Evolutionary conservation across 169 alveolate genomes (phyloP).

Genomic region (Cryptosporidium ubiquitum): DNA sequence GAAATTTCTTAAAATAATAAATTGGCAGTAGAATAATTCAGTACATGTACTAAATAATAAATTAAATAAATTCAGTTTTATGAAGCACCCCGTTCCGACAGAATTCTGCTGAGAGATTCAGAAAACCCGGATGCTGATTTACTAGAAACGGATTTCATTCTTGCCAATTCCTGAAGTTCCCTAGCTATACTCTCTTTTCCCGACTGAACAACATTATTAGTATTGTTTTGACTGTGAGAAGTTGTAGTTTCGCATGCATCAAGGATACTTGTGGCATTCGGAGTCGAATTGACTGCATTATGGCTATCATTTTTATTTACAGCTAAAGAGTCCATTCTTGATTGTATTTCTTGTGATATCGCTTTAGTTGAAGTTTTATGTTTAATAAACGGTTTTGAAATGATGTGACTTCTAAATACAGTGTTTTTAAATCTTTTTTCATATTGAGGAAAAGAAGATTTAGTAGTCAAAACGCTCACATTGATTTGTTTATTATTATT

Average conservation of each 20-base stretch:
- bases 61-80: neutral
- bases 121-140: constrained; percentile 5
- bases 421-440: neutral
- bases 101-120: neutral
- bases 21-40: neutral
- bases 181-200: neutral
- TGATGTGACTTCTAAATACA: neutral
- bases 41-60: neutral
- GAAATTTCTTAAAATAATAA: neutral
- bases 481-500: neutral
- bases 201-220: neutral
- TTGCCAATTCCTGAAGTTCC: constrained; percentile 25
- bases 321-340: neutral
- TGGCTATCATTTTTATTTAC: neutral
- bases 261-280: neutral
- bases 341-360: neutral
- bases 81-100: neutral
- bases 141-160: constrained; percentile 9
- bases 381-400: neutral
- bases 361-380: neutral
- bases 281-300: neutral
- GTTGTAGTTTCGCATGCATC: neutral
- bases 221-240: neutral
- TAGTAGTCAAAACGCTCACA: neutral
- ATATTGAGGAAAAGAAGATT: neutral